Evolutionary conservation across 108 stramenopile genomes (phyloP).

Genomic region (Phaeodactylum tricornutum): DNA sequence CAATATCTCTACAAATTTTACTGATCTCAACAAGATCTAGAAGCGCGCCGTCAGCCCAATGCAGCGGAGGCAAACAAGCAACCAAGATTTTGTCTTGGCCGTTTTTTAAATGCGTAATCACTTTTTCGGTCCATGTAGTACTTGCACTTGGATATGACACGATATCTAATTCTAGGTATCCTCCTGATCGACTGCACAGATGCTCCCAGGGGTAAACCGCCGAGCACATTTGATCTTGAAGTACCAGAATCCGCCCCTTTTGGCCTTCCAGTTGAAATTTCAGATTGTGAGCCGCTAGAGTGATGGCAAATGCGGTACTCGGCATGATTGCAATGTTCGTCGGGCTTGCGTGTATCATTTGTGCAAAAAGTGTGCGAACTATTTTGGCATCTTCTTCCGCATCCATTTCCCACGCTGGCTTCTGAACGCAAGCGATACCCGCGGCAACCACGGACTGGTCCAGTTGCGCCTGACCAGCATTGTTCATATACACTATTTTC

Average conservation of each 20-base stretch:
- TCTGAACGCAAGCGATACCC: constrained; percentile 15
- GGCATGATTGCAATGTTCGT: constrained; percentile 39
- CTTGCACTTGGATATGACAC: no score
- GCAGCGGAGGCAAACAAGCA: constrained; percentile 35
- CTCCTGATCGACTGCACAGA: constrained; percentile 14
- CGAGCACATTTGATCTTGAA: constrained; percentile 44
- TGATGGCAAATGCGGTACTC: constrained; percentile 47
- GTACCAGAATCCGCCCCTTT: constrained; percentile 31
- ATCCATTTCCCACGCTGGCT: constrained; percentile 13
- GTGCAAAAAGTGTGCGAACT: constrained; percentile 27
- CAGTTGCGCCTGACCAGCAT: constrained; percentile 29
- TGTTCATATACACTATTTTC: constrained; percentile 48
- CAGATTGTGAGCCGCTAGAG: constrained; percentile 38
- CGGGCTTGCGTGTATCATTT: constrained; percentile 16
- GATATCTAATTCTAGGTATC: constrained; percentile 11
- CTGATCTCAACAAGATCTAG: constrained; percentile 29
- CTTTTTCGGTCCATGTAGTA: constrained; percentile 34
- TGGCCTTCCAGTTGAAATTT: not conserved
- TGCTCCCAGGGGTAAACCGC: constrained; percentile 50
- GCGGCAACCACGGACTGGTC: constrained; percentile 13
- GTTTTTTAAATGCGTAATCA: constrained; percentile 17
- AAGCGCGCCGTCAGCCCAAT: constrained; percentile 40
- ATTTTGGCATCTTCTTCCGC: constrained; percentile 1
- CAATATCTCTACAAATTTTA: constrained; percentile 11
- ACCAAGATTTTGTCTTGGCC: constrained; percentile 12